Percentiles rank a stretch among this genome's conserved stretches.
These are phyloP conservation scores for Auricularia heimuer DNA, from an alignment of 768 basidiomycete species.

Conservation along the genomic window DNA sequence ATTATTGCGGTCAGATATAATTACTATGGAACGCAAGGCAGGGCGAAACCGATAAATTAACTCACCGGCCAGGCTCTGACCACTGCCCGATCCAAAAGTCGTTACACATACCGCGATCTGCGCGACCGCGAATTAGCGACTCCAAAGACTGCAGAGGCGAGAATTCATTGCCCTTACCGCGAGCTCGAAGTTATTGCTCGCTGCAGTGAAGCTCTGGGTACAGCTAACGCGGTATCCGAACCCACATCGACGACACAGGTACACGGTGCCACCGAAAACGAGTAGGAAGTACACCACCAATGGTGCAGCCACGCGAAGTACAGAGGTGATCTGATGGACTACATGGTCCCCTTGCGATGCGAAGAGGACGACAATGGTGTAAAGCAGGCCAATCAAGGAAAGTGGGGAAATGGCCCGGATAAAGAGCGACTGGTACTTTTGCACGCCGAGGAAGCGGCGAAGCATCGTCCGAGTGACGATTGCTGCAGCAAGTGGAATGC, in stretches of 20 bases:
- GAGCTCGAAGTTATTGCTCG: constrained; percentile 74
- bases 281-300: constrained; percentile 68
- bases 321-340: constrained; percentile 59
- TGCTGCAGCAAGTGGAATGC: constrained; percentile 69
- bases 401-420: constrained; percentile 60
- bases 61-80: constrained; percentile 55
- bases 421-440: constrained; percentile 47
- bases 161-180: constrained; percentile 36
- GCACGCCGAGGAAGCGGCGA: constrained; percentile 35
- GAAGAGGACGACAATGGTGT: constrained; percentile 71
- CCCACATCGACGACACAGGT: constrained; percentile 29
- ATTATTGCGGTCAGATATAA: too few relatives aligned
- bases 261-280: constrained; percentile 57
- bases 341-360: constrained; percentile 59
- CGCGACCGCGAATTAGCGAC: too few relatives aligned
- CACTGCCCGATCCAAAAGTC: constrained; percentile 65
- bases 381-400: constrained; percentile 65
- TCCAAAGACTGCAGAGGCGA: too few relatives aligned
- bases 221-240: constrained; percentile 63
- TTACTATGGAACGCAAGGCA: too few relatives aligned
- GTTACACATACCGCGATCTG: constrained; percentile 56
- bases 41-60: too few relatives aligned
- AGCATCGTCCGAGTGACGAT: constrained; percentile 48
- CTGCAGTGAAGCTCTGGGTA: constrained; percentile 70
- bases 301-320: constrained; percentile 75